A percentile compares a stretch with the other conserved stretches of the same genome.
Evolutionary conservation across 805 yeast genomes (phyloP).

Genomic region (Blastobotrys robertii): DNA sequence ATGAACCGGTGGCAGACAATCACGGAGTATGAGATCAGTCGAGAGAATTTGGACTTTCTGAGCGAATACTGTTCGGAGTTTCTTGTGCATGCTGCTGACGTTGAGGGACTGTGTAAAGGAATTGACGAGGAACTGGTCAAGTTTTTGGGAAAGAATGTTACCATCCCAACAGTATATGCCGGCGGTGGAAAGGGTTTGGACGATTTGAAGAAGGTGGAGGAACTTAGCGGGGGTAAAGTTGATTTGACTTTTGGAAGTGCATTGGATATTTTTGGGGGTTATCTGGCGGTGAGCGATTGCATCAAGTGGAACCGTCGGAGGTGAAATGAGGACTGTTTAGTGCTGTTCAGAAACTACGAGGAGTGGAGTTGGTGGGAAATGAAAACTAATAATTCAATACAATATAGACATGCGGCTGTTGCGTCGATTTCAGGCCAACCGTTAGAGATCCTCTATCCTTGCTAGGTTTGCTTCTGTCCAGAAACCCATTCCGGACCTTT

Average conservation of each 20-base stretch:
- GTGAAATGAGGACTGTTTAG: too few species aligned
- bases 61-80: conserved; percentile 72
- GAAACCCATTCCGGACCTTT: too few species aligned
- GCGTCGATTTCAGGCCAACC: too few species aligned
- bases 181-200: conserved; percentile 81
- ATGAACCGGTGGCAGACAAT: conserved; percentile 96
- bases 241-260: conserved; percentile 93
- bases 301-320: conserved; percentile 62
- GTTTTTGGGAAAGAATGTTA: conserved; percentile 68
- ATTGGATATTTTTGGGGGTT: conserved; percentile 90
- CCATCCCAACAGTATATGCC: conserved; percentile 79
- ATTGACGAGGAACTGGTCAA: conserved; percentile 72
- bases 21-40: conserved; percentile 51
- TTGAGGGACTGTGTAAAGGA: conserved; percentile 92
- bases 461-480: too few species aligned
- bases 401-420: too few species aligned
- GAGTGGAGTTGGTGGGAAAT: too few species aligned
- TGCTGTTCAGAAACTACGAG: too few species aligned
- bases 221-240: conserved; percentile 68
- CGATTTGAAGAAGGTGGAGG: conserved; percentile 59
- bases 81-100: conserved; percentile 95
- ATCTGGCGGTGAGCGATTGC: conserved; percentile 69
- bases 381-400: too few species aligned
- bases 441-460: too few species aligned
- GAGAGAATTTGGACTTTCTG: conserved; percentile 44